Base-by-base conservation (phyloP, 1,284 basidiomycete species). In the Cutaneotrichosporon sp. region DNA sequence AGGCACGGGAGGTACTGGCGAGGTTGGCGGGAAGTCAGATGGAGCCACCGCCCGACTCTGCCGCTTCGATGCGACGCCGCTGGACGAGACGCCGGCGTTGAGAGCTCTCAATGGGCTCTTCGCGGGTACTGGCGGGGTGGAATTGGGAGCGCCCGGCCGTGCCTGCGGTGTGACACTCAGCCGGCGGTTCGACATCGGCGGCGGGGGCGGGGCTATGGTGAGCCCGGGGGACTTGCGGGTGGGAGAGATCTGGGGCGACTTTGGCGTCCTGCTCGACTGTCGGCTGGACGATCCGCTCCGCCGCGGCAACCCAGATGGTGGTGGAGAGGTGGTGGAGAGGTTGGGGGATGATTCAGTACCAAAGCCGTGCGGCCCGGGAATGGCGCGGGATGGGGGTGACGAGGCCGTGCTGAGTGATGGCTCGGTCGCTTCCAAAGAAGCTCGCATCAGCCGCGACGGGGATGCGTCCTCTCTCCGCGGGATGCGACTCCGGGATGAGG, bases 101-200 rank as follows among this genome's bases (percentile, higher is more conserved):
- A 59, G 49, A 4, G 66, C 58, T 9, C 77, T 68, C 16, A 79
- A 51, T 0, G 79, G 79, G 50, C 68, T 75, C 58, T 75, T 75
- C 4, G 70, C 71, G 4, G 79, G 79, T 1, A 80, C 62, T 18
- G 77, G 73, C 6, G 78, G 78, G 24, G 6, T 31, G 46, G 27
- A 33, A 31, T 31, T 52, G 29, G 51, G 50, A 25, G 36, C 50
- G 16, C 56, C 50, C 16, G 58, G 31, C 54, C 58, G 51, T 25
- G 54, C 18, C 5, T 42, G 55, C 18, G 55, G 24, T 11, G 54
- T n/a, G 42, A 33, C 46, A 42, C 51, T 58, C 43, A 50, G 14
- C 5, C 55, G 29, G 14, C 55, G 53, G 20, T 46, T 34, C 27
- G 43, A 22, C 45, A 47, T 46, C 49, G 67, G 67, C 7, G 68